Evolutionary conservation across 2,329 filamentous ascomycete species (phyloP), one percentile per base, ranked within the genome.

Genomic region (Fusarium poae): DNA sequence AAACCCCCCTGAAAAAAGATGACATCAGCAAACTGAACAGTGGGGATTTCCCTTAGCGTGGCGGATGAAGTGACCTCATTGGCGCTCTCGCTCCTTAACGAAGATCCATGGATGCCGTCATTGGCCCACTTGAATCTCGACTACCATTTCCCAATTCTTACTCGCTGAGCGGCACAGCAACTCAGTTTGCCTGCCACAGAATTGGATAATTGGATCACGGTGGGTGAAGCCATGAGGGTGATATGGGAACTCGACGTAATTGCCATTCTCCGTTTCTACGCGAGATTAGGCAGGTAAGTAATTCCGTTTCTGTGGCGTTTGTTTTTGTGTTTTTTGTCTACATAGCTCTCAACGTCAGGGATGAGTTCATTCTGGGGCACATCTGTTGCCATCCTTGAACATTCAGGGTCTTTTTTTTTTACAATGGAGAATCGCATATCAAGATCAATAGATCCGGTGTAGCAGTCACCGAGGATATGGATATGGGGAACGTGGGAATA

Each of bases 11-110:
- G 55, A 18, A 46, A 39, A 6, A 35, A 53, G 39, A 58, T 74
- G 72, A 74, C 72, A 74, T 74, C 72, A 74, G 68, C 49, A 68
- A 45, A 18, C 23, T 20, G 13, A 10, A 21, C 10, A 40, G 35
- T 51, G 48, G 23, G 7, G 45, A 43, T 50, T 44, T 43, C 34
- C 53, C 25, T 54, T 56, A 58, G 54, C 46, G 67, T 59, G 65
- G 70, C 57, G 52, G 65, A 30, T 32, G 37, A 48, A 16, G 70
- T 74, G 72, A 74, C 70, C 64, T 74, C 72, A 74, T 66, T 71
- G 67, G 70, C 66, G 68, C 61, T 43, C 32, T 50, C 29, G 27
- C 40, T 37, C 44, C 39, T 23, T n/a, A 32, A 11, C 5, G 30
- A 56, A 59, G 49, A 25, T 27, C 50, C 43, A 50, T 44, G 39